Base-by-base conservation (phyloP, 2,329 filamentous ascomycete genomes). In the Lasiodiplodia sp. region DNA sequence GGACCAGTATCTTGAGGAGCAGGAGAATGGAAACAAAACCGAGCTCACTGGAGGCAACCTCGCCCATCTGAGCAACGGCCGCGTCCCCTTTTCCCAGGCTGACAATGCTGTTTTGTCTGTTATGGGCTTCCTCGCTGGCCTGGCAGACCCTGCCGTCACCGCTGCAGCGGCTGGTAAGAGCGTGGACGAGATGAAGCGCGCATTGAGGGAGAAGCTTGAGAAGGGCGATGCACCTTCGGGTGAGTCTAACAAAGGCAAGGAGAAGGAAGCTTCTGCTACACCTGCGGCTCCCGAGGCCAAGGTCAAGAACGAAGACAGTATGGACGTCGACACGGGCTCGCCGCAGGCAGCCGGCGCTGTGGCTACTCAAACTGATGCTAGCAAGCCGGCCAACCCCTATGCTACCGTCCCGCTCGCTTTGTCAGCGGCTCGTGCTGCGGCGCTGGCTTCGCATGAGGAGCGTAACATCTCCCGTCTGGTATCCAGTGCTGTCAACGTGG, bases 41-140 rank as follows among this genome's bases (percentile, higher is more conserved):
- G 60, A 68, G 4, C 38, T 64, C 21, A 53, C 52, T 8, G 67
- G 67, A 21, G 67, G 58, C 25, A 49, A 52, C 11, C 84, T 96
- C 44, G 91, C 91, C 40, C 87, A 89, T 68, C 87, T 93, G 64
- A 81, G 78, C 68, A 88, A 91, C 69, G 94, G 94, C 10, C 90
- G 93, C 70, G 86, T 97, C 56, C 96, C 96, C 0, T 96, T 98
- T 79, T 94, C 89, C 78, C 93, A 97, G 77, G 90, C 92, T 16
- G 96, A 99, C 75, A 99, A 98, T 79, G 95, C 96, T 0, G 93
- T 99, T 71, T 91, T 99, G 87, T 97, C 94, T 23, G 96, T 98
- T 2, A 92, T 99, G 73, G 92, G 92, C 66, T 99, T 97, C 84
- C 86, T 99, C 12, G 95, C 95, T 60, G 92, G 93, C 71, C 88